Evolutionary conservation across 768 basidiomycete genomes (phyloP).

Genomic region (Basidioascus undulatus): DNA sequence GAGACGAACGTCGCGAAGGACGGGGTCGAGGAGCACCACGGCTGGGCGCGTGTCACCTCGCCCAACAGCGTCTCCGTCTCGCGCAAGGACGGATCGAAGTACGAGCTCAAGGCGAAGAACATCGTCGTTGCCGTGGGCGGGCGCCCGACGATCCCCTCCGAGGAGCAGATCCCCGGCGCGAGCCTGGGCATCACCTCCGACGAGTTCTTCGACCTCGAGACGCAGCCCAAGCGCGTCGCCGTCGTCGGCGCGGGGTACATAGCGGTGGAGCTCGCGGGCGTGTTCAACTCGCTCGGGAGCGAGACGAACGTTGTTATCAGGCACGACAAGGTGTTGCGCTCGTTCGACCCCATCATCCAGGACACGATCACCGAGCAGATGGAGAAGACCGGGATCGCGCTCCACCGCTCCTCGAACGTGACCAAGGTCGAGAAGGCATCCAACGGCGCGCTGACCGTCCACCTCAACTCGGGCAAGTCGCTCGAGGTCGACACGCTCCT

Average conservation of each 20-base stretch:
- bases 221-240: conserved; percentile 77
- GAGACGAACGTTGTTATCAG: conserved; percentile 87
- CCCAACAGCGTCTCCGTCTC: conserved; percentile 48
- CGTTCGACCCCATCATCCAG: conserved; percentile 71
- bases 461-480: conserved; percentile 45
- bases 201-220: conserved; percentile 78
- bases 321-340: conserved; percentile 65
- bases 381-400: conserved; percentile 72
- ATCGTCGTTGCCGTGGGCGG: conserved; percentile 76
- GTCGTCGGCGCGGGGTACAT: conserved; percentile 96
- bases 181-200: conserved; percentile 69
- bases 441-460: conserved; percentile 39
- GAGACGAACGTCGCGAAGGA: conserved; percentile 70
- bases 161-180: conserved; percentile 65
- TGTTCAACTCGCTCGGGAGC: conserved; percentile 54
- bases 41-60: conserved; percentile 47
- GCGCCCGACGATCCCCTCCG: conserved; percentile 49
- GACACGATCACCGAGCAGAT: conserved; percentile 73
- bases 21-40: conserved; percentile 62
- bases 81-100: conserved; percentile 26
- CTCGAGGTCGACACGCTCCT: conserved; percentile 67
- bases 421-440: conserved; percentile 45
- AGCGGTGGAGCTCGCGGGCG: conserved; percentile 84
- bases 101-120: conserved; percentile 47
- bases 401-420: conserved; percentile 59